phyloP scores from a whole-genome alignment of 2,329 filamentous ascomycete species.

The Aspergillus costaricaensis region DNA sequence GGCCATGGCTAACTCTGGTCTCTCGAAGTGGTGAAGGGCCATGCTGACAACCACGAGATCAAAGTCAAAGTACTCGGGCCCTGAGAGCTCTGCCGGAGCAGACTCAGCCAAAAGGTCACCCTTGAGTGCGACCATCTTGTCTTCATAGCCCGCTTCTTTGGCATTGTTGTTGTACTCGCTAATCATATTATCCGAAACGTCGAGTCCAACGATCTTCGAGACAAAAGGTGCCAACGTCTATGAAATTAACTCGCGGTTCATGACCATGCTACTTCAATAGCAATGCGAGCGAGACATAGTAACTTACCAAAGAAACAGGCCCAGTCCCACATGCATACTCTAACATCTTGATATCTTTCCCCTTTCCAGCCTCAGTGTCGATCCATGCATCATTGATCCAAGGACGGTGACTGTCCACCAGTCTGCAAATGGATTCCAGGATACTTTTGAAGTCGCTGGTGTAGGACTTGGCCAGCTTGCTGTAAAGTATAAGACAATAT shows the following conservation, averaged over 20 bases:
- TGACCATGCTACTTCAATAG: neutral
- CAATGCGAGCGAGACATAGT: neutral
- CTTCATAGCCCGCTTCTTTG: slow-evolving; percentile 50
- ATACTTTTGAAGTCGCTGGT: slow-evolving; percentile 59
- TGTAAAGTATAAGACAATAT: slow-evolving; percentile 26
- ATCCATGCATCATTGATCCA: slow-evolving; percentile 65
- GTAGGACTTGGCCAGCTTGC: slow-evolving; percentile 57
- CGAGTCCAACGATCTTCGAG: slow-evolving; percentile 66
- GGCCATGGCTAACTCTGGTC: slow-evolving; percentile 61
- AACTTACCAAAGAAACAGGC: slow-evolving; percentile 61
- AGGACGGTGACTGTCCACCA: slow-evolving; percentile 55
- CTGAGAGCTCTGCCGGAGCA: slow-evolving; percentile 58
- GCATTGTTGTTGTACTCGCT: slow-evolving; percentile 65
- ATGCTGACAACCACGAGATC: slow-evolving; percentile 66
- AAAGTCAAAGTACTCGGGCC: slow-evolving; percentile 66
- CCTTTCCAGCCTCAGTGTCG: slow-evolving; percentile 33
- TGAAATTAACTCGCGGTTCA: slow-evolving; percentile 1
- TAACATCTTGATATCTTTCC: slow-evolving; percentile 54
- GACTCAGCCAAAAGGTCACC: slow-evolving; percentile 60
- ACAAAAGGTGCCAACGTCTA: slow-evolving; percentile 62
- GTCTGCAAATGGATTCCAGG: slow-evolving; percentile 55
- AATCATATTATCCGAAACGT: slow-evolving; percentile 72
- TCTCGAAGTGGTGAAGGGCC: slow-evolving; percentile 68
- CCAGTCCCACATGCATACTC: slow-evolving; percentile 79
- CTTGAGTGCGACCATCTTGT: slow-evolving; percentile 59